A percentile compares a stretch with the other conserved stretches of the same genome.
Conservation (phyloP, 208 protist species). For the Trypanosoma scelopori region DNA sequence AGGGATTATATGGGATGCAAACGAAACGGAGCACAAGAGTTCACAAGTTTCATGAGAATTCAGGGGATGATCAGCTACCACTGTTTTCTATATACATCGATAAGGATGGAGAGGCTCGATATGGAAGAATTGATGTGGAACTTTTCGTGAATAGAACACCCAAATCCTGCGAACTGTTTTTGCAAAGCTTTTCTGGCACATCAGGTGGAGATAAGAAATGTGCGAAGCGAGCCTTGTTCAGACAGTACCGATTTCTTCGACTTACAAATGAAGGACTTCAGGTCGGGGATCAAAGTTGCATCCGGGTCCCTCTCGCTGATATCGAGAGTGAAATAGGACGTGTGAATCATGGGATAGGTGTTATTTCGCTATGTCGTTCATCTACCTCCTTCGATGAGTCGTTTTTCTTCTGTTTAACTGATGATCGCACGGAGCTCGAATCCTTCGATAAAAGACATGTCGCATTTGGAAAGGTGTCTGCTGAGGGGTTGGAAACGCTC, state of each 20-base stretch:
- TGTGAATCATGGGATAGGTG: constrained; percentile 47
- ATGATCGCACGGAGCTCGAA: constrained; percentile 55
- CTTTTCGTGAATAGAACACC: constrained; percentile 43
- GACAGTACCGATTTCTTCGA: constrained; percentile 56
- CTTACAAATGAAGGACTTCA: constrained; percentile 70
- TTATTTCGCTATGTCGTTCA: constrained; percentile 69
- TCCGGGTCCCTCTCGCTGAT: constrained; percentile 47
- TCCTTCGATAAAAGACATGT: constrained; percentile 70
- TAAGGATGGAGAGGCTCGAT: constrained; percentile 28
- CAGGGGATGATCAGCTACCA: constrained; percentile 25
- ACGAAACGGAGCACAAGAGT: constrained; percentile 22
- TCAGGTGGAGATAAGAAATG: constrained; percentile 49
- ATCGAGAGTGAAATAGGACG: constrained; percentile 66
- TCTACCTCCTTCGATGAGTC: constrained; percentile 55
- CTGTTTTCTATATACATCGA: constrained; percentile 36
- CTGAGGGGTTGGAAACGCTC: constrained; percentile 53
- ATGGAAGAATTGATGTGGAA: constrained; percentile 34
- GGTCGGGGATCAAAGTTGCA: constrained; percentile 53
- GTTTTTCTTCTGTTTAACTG: constrained; percentile 85
- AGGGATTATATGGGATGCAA: constrained; percentile 19
- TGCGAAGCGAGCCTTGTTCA: constrained; percentile 53
- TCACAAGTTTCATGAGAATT: constrained; percentile 30
- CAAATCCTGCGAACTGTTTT: constrained; percentile 74
- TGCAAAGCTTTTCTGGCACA: constrained; percentile 40
- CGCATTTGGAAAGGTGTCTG: constrained; percentile 62